Conservation (phyloP, 2,329 filamentous ascomycete species). For the Alternaria longipes region DNA sequence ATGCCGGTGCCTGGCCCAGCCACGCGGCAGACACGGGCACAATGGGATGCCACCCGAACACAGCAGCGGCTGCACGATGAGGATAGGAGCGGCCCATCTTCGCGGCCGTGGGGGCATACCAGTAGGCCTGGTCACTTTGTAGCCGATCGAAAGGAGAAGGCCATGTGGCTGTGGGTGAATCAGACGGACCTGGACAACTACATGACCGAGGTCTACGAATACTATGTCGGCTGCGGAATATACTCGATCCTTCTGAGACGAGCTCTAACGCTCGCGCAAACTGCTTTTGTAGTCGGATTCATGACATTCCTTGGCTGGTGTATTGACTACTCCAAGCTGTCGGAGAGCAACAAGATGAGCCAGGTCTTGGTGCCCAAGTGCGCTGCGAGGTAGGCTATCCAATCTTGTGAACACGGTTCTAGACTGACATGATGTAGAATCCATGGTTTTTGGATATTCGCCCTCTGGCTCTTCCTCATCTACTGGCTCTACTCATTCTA, state of each 20-base stretch:
- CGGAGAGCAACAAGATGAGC: conserved; percentile 68
- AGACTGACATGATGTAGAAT: conserved; percentile 61
- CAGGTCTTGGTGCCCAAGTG: conserved; percentile 77
- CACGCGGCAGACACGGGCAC: conserved; percentile 55
- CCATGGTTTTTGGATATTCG: conserved; percentile 78
- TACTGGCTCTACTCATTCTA: conserved; percentile 85
- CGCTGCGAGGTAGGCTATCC: conserved; percentile 58
- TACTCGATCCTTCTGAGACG: conserved; percentile 83
- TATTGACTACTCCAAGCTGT: conserved; percentile 79
- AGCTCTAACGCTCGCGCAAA: conserved; percentile 77
- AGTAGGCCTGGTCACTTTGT: conserved; percentile 39
- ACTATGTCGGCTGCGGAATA: conserved; percentile 83
- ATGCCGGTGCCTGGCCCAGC: conserved; percentile 56
- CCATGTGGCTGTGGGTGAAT: conserved; percentile 93
- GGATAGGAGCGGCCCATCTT: conserved; percentile 23
- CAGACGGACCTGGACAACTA: conserved; percentile 90
- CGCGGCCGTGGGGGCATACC: conserved; percentile 33
- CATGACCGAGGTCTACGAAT: conserved; percentile 84
- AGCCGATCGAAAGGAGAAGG: conserved; percentile 74
- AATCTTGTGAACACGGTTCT: neutral
- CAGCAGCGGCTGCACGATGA: conserved; percentile 57
- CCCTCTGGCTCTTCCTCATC: conserved; percentile 84
- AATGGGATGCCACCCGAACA: conserved; percentile 60
- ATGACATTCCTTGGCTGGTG: conserved; percentile 87
- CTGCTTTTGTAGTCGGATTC: conserved; percentile 82